Conservation (phyloP, 306 rosid genomes). For the Rubus parviflorus region DNA sequence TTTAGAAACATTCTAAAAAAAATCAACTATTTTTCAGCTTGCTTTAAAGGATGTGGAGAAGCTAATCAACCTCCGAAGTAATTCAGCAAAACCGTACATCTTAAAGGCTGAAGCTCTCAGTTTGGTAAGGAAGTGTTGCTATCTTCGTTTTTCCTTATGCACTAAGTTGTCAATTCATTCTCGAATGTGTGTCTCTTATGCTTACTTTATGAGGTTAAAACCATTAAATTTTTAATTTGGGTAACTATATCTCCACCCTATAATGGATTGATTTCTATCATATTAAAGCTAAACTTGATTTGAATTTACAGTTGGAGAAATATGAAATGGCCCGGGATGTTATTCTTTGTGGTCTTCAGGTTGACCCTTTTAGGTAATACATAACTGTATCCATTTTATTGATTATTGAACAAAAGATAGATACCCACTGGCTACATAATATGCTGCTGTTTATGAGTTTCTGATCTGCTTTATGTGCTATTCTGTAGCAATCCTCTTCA, state of each 20-base stretch:
- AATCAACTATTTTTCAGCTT: slow-evolving; percentile 54
- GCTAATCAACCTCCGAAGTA: slow-evolving; percentile 50
- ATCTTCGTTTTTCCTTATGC: background rate
- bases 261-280: background rate
- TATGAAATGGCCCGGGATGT: slow-evolving; percentile 79
- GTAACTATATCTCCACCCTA: background rate
- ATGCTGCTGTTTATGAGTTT: slow-evolving; percentile 25
- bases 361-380: slow-evolving; percentile 77
- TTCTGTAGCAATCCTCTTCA: slow-evolving; percentile 67
- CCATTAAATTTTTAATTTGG: background rate
- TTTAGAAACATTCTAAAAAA: slow-evolving; percentile 14
- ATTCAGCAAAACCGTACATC: slow-evolving; percentile 65
- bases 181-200: background rate
- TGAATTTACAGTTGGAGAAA: slow-evolving; percentile 76
- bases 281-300: slow-evolving; percentile 15
- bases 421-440: slow-evolving; percentile 24
- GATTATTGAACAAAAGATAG: background rate
- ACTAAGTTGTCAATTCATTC: background rate
- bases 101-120: slow-evolving; percentile 71
- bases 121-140: slow-evolving; percentile 51
- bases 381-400: slow-evolving; percentile 18
- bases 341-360: slow-evolving; percentile 88
- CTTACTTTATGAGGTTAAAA: background rate
- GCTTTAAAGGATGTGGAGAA: slow-evolving; percentile 94
- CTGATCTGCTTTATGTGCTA: slow-evolving; percentile 37